These are phyloP conservation scores for Colletotrichum brevisporum DNA, from an alignment of 2,329 filamentous ascomycete genomes.

Conservation along the genomic window DNA sequence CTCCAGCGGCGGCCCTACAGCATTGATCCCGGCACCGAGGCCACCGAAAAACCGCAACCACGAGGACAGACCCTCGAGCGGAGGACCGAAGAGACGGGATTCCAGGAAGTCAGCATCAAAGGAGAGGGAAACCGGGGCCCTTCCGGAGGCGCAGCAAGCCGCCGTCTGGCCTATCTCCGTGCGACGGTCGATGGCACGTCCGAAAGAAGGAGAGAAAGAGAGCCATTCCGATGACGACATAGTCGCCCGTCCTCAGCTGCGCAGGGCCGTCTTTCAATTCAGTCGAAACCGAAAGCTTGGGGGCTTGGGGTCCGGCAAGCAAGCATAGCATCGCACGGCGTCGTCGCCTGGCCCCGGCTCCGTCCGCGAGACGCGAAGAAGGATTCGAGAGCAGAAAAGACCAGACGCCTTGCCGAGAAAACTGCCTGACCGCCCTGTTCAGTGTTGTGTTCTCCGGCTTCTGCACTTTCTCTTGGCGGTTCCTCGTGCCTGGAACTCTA, in stretches of 20 bases:
- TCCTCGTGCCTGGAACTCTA: conserved; percentile 7
- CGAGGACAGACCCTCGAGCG: background rate
- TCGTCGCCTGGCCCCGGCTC: background rate
- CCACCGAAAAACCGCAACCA: background rate
- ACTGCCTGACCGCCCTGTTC: background rate
- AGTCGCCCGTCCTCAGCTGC: conserved; percentile 12
- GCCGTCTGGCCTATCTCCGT: conserved; percentile 5
- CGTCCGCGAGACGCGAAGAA: conserved; percentile 3
- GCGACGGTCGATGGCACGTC: background rate
- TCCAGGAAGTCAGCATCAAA: too few species aligned
- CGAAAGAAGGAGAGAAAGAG: too few species aligned
- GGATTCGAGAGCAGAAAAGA: background rate
- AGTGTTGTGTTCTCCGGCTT: background rate
- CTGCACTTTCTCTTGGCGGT: conserved; percentile 13
- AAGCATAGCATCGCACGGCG: too few species aligned
- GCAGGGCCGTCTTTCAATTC: background rate
- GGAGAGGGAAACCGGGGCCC: background rate
- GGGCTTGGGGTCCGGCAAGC: too few species aligned
- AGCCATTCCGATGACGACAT: background rate
- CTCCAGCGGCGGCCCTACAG: background rate
- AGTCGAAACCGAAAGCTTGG: background rate
- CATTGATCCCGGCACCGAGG: conserved; percentile 18
- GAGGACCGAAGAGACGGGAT: background rate
- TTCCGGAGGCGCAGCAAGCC: conserved; percentile 15
- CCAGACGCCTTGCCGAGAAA: background rate